Conservation (phyloP, 352 stramenopile species). For the Blastocystis sp. region DNA sequence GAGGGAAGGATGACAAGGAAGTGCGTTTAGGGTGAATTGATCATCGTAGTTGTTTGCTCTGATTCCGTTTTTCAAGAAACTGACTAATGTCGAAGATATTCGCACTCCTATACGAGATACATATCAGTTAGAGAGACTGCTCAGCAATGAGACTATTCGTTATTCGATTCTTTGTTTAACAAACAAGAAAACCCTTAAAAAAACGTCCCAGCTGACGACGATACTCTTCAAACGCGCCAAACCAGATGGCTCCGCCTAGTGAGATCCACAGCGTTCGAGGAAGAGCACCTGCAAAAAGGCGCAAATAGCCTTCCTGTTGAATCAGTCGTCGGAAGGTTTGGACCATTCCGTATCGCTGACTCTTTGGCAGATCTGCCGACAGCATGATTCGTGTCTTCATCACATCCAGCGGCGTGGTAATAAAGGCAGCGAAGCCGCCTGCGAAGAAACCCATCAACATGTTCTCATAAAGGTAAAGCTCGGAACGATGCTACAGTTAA, state of each 20-base stretch:
- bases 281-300: not conserved
- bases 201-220: not conserved
- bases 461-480: slow-evolving; percentile 24
- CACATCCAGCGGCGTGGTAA: slow-evolving; percentile 42
- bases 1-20: slow-evolving; percentile 54
- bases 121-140: slow-evolving; percentile 8
- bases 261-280: slow-evolving; percentile 45
- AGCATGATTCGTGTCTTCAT: slow-evolving; percentile 58
- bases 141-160: not conserved
- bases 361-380: not conserved
- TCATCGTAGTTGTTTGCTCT: not conserved
- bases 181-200: not conserved
- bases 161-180: not conserved
- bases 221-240: slow-evolving; percentile 54
- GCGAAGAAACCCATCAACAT: slow-evolving; percentile 32
- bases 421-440: slow-evolving; percentile 11
- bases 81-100: not conserved
- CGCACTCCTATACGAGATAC: not conserved
- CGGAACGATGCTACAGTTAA: not conserved
- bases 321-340: not conserved
- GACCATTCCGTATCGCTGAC: not conserved
- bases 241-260: slow-evolving; percentile 43
- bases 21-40: not conserved
- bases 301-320: not conserved
- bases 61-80: not conserved